Evolutionary conservation across 2,329 filamentous ascomycete species (phyloP), one percentile per base, ranked within the genome.

Genomic region (Lizonia empirigonia): DNA sequence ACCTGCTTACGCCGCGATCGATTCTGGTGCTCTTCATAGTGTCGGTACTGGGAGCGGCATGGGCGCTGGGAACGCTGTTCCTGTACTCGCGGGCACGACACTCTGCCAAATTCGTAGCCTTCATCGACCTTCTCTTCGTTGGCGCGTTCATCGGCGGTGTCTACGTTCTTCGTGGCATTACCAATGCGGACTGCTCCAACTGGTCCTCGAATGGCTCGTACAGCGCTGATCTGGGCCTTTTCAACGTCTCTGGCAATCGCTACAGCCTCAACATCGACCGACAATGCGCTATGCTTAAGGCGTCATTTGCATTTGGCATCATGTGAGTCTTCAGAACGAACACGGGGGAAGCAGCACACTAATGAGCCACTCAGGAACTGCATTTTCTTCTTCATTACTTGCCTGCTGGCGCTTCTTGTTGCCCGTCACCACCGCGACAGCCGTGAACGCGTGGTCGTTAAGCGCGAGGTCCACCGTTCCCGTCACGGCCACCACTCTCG

Each of bases 261-360:
- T 76, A 84, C 51, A 73, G 80, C 33, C 68, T 86, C 32, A 73
- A 81, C 44, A 73, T 86, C 29, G 81, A 90, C 74, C 93, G 93
- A 80, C 84, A 85, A 5, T 97, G 93, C 76, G 84, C 88, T 40
- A 94, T 97, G 90, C 84, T 96, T 68, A 97, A 97, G 82, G 88
- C 92, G 1, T 82, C 80, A 60, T 97, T 91, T 76, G 93, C 91
- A 2, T 86, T 97, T 62, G 91, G 84, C 39, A 97, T 97, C 72
- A 95, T 97, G 75, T 93, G 73, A 76, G 77, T 62, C 19, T 15
- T 15, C 13, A 30, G n/a, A n/a, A 30, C n/a, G 27, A 6, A 3
- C 15, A 7, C 6, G 6, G 2, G 12, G 6, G 6, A 30, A 5
- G 2, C 8, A 15, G n/a, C 45, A 52, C 13, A 19, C 60, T 68